Evolutionary conservation across 2,329 filamentous ascomycete species (phyloP).

Genomic region (Thermoascus crustaceus): DNA sequence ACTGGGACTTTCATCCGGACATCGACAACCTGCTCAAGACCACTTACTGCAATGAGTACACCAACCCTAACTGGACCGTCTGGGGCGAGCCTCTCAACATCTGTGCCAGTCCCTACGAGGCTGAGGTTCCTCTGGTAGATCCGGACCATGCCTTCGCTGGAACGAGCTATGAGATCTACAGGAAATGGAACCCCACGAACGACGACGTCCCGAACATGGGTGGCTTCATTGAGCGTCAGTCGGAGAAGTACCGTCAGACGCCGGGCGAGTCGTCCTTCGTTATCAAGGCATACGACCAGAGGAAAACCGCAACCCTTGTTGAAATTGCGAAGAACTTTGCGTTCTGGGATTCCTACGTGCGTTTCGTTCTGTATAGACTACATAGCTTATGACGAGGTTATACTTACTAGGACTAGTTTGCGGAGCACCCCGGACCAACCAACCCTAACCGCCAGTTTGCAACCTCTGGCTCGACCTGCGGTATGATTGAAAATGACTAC

Average conservation of each 20-base stretch:
- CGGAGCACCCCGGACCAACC: slow-evolving; percentile 33
- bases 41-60: slow-evolving; percentile 31
- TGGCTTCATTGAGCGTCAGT: slow-evolving; percentile 33
- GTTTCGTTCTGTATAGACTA: slow-evolving; percentile 2
- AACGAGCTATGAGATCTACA: slow-evolving; percentile 30
- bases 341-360: slow-evolving; percentile 30
- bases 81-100: slow-evolving; percentile 28
- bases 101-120: slow-evolving; percentile 28
- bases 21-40: slow-evolving; percentile 29
- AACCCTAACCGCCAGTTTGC: slow-evolving; percentile 35
- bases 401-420: slow-evolving; percentile 14
- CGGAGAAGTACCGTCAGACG: slow-evolving; percentile 27
- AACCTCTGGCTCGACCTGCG: slow-evolving; percentile 29
- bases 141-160: slow-evolving; percentile 29
- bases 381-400: neutral
- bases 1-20: slow-evolving; percentile 29
- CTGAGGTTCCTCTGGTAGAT: slow-evolving; percentile 27
- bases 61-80: slow-evolving; percentile 31
- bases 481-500: slow-evolving; percentile 24
- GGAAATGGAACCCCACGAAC: slow-evolving; percentile 28
- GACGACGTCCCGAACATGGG: slow-evolving; percentile 30
- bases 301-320: slow-evolving; percentile 27
- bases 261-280: slow-evolving; percentile 29
- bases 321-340: slow-evolving; percentile 31
- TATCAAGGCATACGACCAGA: slow-evolving; percentile 30